Percentiles rank a stretch among this genome's conserved stretches.
Conservation (phyloP, 176 grass and related monocot species). For the Lolium rigidum region DNA sequence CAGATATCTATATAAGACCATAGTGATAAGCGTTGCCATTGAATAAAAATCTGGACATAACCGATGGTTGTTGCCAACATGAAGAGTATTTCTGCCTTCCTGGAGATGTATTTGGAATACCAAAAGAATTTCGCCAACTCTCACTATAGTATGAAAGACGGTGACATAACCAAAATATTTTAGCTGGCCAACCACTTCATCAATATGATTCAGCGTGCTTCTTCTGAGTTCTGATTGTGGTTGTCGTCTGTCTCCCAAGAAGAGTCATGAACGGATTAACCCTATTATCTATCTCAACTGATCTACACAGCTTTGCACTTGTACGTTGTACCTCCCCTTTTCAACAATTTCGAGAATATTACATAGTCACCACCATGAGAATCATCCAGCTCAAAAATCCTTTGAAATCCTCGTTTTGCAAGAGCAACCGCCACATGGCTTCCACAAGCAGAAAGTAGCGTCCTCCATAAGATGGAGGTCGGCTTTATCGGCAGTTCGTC, state of each 20-base stretch:
- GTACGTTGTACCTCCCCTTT: slow-evolving; percentile 34
- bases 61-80: slow-evolving; percentile 68
- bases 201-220: slow-evolving; percentile 63
- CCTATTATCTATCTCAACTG: slow-evolving; percentile 65
- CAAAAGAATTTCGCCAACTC: slow-evolving; percentile 71
- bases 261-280: slow-evolving; percentile 64
- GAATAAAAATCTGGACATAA: slow-evolving; percentile 74
- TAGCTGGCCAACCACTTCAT: slow-evolving; percentile 65
- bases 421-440: slow-evolving; percentile 37
- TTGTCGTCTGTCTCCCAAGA: slow-evolving; percentile 68
- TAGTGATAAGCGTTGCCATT: slow-evolving; percentile 21
- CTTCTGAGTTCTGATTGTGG: slow-evolving; percentile 62
- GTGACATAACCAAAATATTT: slow-evolving; percentile 60
- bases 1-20: too few species aligned
- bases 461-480: too few species aligned
- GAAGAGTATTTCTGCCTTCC: slow-evolving; percentile 53
- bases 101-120: slow-evolving; percentile 68
- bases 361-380: slow-evolving; percentile 75
- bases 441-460: slow-evolving; percentile 49
- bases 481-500: too few species aligned
- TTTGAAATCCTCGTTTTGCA: slow-evolving; percentile 58
- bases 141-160: slow-evolving; percentile 79
- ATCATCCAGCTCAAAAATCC: slow-evolving; percentile 72
- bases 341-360: slow-evolving; percentile 78
- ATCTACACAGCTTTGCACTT: slow-evolving; percentile 39